Evolutionary conservation across 108 stramenopile genomes (phyloP), one percentile per base, ranked within the genome.

Genomic region (Bacterosira constricta): DNA sequence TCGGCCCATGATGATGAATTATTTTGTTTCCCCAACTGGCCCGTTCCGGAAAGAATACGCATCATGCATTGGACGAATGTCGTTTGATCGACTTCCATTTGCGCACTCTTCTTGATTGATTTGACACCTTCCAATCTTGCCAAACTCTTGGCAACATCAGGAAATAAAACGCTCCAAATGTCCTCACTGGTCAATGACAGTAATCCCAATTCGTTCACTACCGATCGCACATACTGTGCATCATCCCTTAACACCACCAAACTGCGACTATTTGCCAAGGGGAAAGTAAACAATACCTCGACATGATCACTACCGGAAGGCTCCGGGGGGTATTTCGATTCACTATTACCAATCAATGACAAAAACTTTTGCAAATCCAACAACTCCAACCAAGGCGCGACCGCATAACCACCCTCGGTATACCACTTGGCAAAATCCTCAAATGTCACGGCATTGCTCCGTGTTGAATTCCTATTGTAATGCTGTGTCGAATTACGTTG

Each of bases 381-480:
- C 21, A 96, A 87, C 69, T 96, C 96, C 31, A 96, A 73, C 96
- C 96, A 96, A 21, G 96, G 92, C 18, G 93, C 93, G 61, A 93
- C 82, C 44, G 83, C 86, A 75, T 85, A 96, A 13, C 96, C 96
- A 18, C 93, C 93, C 10, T 76, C 71, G 11, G 89, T 93, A 69
- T 96, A 96, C 96, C 96, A 96, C 13, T 75, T 71, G 32, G 96
- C 96, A 83, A 96, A 95, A 34, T 81, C 77, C 36, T 93, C 93
- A 69, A 96, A 96, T 12, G 83, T 76, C 60, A 91, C 76, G 3
- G 47, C 56, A 66, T 79, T 79, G 39, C 63, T 68, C 12, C 77
- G 52, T n/a, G 76, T 67, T n/a, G 59, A 63, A 38, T 68, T 49
- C 30, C 42, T 50, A 51, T 63, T n/a, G n/a, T n/a, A n/a, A n/a